Conservation (phyloP, 371 early-diverging fungal species). For the Mucor saturninus region DNA sequence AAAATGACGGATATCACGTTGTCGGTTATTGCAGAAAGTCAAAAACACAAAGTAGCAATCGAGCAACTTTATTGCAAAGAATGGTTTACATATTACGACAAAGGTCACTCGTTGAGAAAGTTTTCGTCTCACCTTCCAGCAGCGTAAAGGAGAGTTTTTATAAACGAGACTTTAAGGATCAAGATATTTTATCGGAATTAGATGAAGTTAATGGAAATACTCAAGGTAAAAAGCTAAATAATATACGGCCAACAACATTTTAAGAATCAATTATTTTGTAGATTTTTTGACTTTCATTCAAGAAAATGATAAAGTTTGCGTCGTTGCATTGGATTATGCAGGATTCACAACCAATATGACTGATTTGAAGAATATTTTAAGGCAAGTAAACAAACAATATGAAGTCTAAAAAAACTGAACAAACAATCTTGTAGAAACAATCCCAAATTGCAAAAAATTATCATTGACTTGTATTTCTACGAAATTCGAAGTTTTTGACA, state of each 20-base stretch:
- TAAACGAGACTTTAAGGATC: conserved; percentile 22
- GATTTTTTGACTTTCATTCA: conserved; percentile 22
- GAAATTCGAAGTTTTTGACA: conserved; percentile 19
- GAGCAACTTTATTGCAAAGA: conserved; percentile 15
- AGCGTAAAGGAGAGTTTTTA: conserved; percentile 20
- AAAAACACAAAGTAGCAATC: conserved; percentile 15
- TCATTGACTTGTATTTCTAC: conserved; percentile 19
- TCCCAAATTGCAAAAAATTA: conserved; percentile 20
- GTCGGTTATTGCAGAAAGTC: conserved; percentile 22
- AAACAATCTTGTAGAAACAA: conserved; percentile 17
- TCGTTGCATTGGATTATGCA: conserved; percentile 16
- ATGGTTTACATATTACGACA: conserved; percentile 17
- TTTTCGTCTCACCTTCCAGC: conserved; percentile 20
- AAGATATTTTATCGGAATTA: conserved; percentile 17
- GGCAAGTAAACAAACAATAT: conserved; percentile 18
- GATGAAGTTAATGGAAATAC: conserved; percentile 22
- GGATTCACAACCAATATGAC: conserved; percentile 22
- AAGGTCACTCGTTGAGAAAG: conserved; percentile 16
- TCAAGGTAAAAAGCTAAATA: conserved; percentile 21
- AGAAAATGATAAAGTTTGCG: conserved; percentile 23
- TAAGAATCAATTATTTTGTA: conserved; percentile 15
- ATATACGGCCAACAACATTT: conserved; percentile 2
- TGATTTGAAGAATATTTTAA: conserved; percentile 15
- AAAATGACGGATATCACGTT: conserved; percentile 20
- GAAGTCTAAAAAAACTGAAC: conserved; percentile 14